Evolutionary conservation across 768 basidiomycete genomes (phyloP).

Genomic region (Lactifluus piperatus): DNA sequence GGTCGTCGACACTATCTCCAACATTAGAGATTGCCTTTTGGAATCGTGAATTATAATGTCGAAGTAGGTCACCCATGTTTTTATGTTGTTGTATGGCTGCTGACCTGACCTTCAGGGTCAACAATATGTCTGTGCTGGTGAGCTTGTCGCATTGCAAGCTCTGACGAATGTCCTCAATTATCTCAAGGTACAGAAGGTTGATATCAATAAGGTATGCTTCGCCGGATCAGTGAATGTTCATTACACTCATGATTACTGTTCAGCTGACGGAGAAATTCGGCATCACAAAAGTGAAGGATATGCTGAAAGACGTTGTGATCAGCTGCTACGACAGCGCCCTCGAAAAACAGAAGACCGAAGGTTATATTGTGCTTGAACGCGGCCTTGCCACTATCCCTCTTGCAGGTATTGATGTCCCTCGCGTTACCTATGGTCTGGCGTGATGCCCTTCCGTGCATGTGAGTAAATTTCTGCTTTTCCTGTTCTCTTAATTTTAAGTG

Average conservation of each 20-base stretch:
- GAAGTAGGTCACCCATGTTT: constrained; percentile 44
- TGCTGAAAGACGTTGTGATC: constrained; percentile 87
- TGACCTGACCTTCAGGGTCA: constrained; percentile 55
- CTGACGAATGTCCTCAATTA: constrained; percentile 96
- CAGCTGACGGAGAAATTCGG: constrained; percentile 84
- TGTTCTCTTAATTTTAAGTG: background rate
- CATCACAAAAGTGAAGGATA: constrained; percentile 92
- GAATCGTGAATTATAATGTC: constrained; percentile 96
- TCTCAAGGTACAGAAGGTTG: constrained; percentile 92
- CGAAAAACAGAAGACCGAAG: constrained; percentile 72
- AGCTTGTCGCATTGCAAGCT: constrained; percentile 85
- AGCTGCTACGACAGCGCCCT: constrained; percentile 68
- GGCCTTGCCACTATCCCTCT: constrained; percentile 94
- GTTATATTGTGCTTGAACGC: constrained; percentile 89
- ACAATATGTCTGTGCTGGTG: constrained; percentile 98
- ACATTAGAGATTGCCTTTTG: constrained; percentile 44
- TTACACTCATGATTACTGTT: background rate
- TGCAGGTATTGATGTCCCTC: constrained; percentile 96
- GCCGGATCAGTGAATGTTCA: background rate
- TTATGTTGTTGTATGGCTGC: background rate
- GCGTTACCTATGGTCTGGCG: constrained; percentile 97
- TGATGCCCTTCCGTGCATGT: constrained; percentile 96
- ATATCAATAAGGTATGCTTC: constrained; percentile 68
- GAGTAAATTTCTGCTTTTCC: constrained; percentile 30
- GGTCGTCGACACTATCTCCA: too few relatives aligned